phyloP scores from a whole-genome alignment of 148 eudicot species.

The Mesembryanthemum crystallinum region DNA sequence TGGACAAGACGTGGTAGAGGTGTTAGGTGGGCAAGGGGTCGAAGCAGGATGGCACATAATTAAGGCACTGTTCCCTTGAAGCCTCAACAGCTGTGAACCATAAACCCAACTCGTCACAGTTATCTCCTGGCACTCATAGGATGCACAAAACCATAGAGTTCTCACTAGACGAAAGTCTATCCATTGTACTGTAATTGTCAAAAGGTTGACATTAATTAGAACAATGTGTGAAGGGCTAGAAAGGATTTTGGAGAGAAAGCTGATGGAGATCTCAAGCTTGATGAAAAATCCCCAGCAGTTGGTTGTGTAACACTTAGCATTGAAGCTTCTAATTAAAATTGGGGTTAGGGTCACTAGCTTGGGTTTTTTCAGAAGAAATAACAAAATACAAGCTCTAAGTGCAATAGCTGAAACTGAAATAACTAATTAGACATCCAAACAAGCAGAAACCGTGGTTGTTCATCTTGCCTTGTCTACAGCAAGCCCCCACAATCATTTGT shows the following conservation, averaged over 20 bases:
- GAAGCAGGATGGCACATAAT: background rate
- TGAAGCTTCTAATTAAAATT: background rate
- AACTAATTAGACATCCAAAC: background rate
- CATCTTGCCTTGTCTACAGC: background rate
- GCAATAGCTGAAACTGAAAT: background rate
- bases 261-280: background rate
- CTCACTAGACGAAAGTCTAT: too few species aligned
- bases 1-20: too few species aligned
- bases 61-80: background rate
- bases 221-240: background rate
- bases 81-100: background rate
- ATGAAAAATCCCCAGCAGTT: background rate
- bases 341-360: background rate
- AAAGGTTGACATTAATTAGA: background rate
- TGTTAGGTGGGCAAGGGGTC: background rate
- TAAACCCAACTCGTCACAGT: too few species aligned
- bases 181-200: background rate
- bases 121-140: too few species aligned
- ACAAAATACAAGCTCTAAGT: background rate
- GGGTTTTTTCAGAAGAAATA: background rate
- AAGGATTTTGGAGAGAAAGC: background rate
- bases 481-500: slow-evolving; percentile 4
- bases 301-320: background rate
- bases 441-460: background rate
- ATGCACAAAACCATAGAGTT: too few species aligned